Evolutionary conservation across 108 stramenopile genomes (phyloP), one percentile per base, ranked within the genome.

Genomic region (Cyclotella baltica): DNA sequence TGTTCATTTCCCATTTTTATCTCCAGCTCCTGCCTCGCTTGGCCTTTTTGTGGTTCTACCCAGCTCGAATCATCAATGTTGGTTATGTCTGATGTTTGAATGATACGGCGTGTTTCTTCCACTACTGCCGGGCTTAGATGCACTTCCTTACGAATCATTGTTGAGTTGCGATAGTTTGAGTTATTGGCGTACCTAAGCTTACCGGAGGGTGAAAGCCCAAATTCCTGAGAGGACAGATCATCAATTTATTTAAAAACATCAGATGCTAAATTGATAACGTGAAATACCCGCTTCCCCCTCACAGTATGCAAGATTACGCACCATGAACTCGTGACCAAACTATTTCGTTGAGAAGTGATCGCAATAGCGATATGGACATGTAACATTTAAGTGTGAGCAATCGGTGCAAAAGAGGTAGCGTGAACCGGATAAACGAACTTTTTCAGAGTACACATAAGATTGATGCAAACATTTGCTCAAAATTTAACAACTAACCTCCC

Each of bases 101-200:
- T 88, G 47, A 96, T 93, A 30, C 91, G 86, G 34, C 85, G 84
- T 18, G 91, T 70, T 75, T 96, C 92, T 43, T 88, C 83, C 9
- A 93, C 84, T 5, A 95, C 93, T 13, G 89, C 90, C 15, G 89
- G 87, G 31, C 82, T 81, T 0, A 96, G 73, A 53, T 55, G 83
- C 13, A 93, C 93, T 76, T 96, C 92, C 79, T 93, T 89, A 28
- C 92, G 89, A 75, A 97, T 96, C 89, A 95, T 93, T 3, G 85
- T 77, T 0, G 73, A 46, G 59, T 84, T 92, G 70, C 90, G 91
- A 71, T 95, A 96, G 79, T 92, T 92, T 48, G 89, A 88, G 66
- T 94, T 93, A 80, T 97, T 97, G 47, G 94, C 93, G 63, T 97
- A 97, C 19, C 93, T 80, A 31, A 97, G 81, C 67, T 89, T 90